These are phyloP conservation scores for Brassica balearica DNA, from an alignment of 441 rosid genomes.

Conservation along the genomic window DNA sequence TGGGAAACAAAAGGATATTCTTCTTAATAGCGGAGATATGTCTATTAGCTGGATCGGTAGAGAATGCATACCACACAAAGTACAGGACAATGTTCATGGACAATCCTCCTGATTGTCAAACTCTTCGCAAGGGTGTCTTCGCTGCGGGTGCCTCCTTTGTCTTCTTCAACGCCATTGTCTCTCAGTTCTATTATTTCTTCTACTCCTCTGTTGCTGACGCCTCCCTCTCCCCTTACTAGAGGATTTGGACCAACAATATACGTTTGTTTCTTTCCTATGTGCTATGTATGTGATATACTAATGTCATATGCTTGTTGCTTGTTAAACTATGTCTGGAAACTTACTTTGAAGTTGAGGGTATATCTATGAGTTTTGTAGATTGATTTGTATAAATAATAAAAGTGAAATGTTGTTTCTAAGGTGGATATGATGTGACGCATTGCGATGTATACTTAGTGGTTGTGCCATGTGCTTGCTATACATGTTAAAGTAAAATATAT, in stretches of 20 bases:
- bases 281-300: slow-evolving; percentile 29
- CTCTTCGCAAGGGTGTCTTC: slow-evolving; percentile 70
- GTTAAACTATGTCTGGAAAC: no score
- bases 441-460: not conserved
- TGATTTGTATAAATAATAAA: no score
- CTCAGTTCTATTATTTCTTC: slow-evolving; percentile 64
- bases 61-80: slow-evolving; percentile 77
- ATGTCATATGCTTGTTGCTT: slow-evolving; percentile 6
- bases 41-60: slow-evolving; percentile 70
- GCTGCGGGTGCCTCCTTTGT: slow-evolving; percentile 71
- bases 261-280: not conserved
- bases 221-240: slow-evolving; percentile 44
- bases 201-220: slow-evolving; percentile 55
- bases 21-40: slow-evolving; percentile 72
- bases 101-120: slow-evolving; percentile 63
- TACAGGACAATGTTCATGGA: slow-evolving; percentile 62
- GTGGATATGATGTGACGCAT: not conserved
- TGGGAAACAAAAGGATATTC: slow-evolving; percentile 53
- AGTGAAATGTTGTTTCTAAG: not conserved
- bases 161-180: slow-evolving; percentile 62
- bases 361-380: no score
- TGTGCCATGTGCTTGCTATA: not conserved
- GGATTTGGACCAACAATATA: not conserved
- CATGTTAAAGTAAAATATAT: not conserved
- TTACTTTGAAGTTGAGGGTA: no score